Conservation (phyloP, 2,329 filamentous ascomycete genomes). For the Fusarium papillatum region DNA sequence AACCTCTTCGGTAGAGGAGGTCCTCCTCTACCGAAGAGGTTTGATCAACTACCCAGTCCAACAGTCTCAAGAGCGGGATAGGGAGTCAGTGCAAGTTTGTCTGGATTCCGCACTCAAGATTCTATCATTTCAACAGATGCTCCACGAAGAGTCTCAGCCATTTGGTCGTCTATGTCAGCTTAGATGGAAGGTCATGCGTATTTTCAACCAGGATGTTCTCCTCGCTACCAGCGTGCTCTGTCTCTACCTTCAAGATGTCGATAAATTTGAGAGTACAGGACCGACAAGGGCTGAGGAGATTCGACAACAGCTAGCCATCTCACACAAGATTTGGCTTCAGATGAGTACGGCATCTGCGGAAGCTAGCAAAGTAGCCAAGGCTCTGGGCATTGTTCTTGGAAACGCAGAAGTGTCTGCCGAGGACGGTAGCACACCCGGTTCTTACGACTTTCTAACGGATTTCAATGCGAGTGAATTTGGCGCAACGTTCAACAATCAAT, state of each 20-base stretch:
- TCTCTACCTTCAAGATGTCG: conserved; percentile 26
- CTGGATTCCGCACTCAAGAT: conserved; percentile 28
- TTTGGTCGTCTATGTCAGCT: conserved; percentile 26
- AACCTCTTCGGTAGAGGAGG: too few species aligned
- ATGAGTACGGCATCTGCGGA: conserved; percentile 24
- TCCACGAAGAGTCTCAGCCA: conserved; percentile 30
- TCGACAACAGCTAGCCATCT: conserved; percentile 18
- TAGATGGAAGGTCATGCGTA: conserved; percentile 21
- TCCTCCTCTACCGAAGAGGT: conserved; percentile 23
- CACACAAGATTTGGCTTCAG: conserved; percentile 28
- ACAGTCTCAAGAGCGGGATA: conserved; percentile 18
- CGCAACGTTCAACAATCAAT: conserved; percentile 22
- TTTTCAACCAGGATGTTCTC: conserved; percentile 29
- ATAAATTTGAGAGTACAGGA: conserved; percentile 24
- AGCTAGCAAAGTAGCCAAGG: conserved; percentile 28
- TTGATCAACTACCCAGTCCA: conserved; percentile 14
- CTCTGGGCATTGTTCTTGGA: conserved; percentile 29
- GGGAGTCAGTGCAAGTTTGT: conserved; percentile 19
- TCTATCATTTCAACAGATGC: conserved; percentile 27
- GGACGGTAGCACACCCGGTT: neutral
- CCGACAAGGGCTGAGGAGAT: conserved; percentile 20
- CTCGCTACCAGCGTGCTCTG: conserved; percentile 30
- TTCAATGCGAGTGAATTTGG: conserved; percentile 15
- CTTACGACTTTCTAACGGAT: conserved; percentile 20
- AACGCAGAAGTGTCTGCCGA: conserved; percentile 10